Base-by-base conservation (phyloP, 1,284 basidiomycete species). In the Puccinia brachypodii region DNA sequence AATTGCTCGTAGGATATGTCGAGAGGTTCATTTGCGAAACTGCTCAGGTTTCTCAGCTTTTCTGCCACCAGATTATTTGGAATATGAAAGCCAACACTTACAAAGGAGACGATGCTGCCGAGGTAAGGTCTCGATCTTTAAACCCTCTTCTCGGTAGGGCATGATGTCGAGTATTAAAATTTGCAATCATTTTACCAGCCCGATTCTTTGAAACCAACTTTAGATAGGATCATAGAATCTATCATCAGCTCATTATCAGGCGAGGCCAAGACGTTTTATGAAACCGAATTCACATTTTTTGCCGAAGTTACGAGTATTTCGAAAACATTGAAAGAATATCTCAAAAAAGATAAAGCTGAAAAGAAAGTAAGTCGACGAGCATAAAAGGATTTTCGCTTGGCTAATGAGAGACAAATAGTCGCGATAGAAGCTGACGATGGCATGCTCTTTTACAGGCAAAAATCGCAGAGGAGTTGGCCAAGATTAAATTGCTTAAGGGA, bases 51-150 rank as follows among this genome's bases (percentile, higher is more conserved):
- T 98, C 96, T 3, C 96, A 98, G 87, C 88, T 96, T 13, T 99
- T 99, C 89, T 99, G 97, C 86, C 97, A 99, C 87, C 97, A 99
- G 88, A 99, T 99, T 83, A 95, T 99, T 84, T 99, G 97, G 97
- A 99, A 99, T 87, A 99, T 99, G 97, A 97, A 97, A 86, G 97
- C 97, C 4, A 99, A 99, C 86, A 94, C 92, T 83, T 98, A 92
- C 87, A 94, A 93, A 85, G 97, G 96, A 85, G 97, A 99, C 85
- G 89, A 89, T 14, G 92, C 90, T 13, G 93, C 94, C 87, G 90
- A 92, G 83, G 94, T 94, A 85, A 83, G 91, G 22, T 44, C n/a
- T 28, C 88, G 8, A 50, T 28, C 13, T 66, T 9, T 28, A 22
- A 19, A 50, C 7, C 66, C 58, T 62, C 64, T 44, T 69, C 47